These are phyloP conservation scores for Termitomyces sp. DNA, from an alignment of 768 basidiomycete species.

Conservation along the genomic window DNA sequence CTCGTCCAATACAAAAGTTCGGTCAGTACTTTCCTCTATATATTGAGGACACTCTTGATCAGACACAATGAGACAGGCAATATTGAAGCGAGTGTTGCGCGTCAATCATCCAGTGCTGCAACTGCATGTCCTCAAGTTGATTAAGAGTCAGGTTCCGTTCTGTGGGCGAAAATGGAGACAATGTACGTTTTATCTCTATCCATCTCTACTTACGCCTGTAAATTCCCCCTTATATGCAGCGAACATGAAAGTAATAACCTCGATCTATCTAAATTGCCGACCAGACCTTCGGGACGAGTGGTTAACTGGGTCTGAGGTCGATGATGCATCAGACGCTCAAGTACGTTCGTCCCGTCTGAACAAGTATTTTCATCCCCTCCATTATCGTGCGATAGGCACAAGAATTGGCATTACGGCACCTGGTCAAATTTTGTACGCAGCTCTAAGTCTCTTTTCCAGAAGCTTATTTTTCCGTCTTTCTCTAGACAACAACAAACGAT, in stretches of 20 bases:
- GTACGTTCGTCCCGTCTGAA: constrained; percentile 30
- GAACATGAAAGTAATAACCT: constrained; percentile 99
- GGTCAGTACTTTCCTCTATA: constrained; percentile 36
- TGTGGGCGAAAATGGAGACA: constrained; percentile 98
- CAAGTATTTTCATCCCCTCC: constrained; percentile 1
- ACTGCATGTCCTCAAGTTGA: constrained; percentile 90
- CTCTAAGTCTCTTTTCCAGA: not conserved
- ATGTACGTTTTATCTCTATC: constrained; percentile 44
- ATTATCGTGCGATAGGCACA: constrained; percentile 54
- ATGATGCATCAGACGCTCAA: constrained; percentile 87
- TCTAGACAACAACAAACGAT: constrained; percentile 86
- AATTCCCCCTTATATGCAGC: constrained; percentile 39
- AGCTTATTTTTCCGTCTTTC: not conserved
- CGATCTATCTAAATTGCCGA: constrained; percentile 95
- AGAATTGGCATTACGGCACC: constrained; percentile 88
- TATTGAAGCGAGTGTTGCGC: constrained; percentile 89
- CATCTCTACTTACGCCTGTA: not conserved
- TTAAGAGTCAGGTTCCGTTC: constrained; percentile 98
- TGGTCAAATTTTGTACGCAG: constrained; percentile 88
- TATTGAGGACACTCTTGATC: not conserved
- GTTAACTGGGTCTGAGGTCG: constrained; percentile 90
- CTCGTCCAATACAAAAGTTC: constrained; percentile 98
- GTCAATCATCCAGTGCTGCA: constrained; percentile 94
- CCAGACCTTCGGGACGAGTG: constrained; percentile 97
- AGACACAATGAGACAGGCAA: constrained; percentile 53